Percentiles rank a stretch among this genome's conserved stretches.
These are phyloP conservation scores for Plasmodium sp. DNA, from an alignment of 169 alveolate genomes.

Conservation along the genomic window DNA sequence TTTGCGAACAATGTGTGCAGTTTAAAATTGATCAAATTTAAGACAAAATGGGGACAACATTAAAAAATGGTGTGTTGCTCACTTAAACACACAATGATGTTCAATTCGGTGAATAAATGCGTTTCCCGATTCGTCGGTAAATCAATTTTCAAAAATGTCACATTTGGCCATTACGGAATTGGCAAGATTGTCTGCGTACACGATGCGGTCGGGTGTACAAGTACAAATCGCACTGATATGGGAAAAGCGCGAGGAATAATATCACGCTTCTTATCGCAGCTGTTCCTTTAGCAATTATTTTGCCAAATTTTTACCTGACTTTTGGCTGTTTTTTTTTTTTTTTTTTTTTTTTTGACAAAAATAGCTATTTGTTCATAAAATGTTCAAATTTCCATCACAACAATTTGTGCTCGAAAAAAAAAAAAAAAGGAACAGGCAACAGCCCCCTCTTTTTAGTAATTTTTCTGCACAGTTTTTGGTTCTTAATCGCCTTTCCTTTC, in stretches of 20 bases:
- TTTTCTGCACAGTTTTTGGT: background rate
- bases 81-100: background rate
- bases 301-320: background rate
- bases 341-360: background rate
- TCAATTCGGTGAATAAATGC: background rate
- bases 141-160: background rate
- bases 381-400: background rate
- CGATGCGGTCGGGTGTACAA: background rate
- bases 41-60: background rate
- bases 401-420: background rate
- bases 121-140: background rate
- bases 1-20: background rate
- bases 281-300: background rate
- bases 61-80: background rate
- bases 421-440: background rate
- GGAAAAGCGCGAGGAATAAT: background rate
- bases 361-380: background rate
- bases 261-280: background rate
- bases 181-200: background rate
- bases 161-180: background rate
- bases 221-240: background rate
- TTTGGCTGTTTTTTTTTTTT: background rate
- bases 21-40: background rate
- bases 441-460: background rate
- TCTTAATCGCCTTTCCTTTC: background rate